Conservation (phyloP, 202 grass and related monocot genomes). For the Bolboschoenoplectus hybrid region DNA sequence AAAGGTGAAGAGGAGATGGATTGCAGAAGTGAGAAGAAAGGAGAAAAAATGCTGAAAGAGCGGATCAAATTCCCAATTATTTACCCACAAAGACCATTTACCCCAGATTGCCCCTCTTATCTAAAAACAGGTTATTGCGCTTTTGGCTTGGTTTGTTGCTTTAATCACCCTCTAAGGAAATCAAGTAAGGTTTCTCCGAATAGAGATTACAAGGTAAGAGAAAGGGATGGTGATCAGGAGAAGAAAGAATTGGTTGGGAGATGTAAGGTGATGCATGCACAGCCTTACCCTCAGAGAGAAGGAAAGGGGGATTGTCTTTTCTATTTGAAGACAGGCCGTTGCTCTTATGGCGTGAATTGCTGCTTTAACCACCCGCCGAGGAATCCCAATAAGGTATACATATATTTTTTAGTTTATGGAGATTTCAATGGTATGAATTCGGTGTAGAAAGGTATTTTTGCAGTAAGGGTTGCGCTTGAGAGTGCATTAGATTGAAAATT, state of each 20-base stretch:
- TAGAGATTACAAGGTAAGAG: not conserved
- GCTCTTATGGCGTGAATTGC: slow-evolving; percentile 45
- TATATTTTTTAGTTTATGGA: not conserved
- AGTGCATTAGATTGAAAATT: slow-evolving; percentile 2
- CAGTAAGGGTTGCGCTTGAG: not conserved
- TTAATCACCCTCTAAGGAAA: slow-evolving; percentile 49
- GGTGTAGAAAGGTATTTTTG: not conserved
- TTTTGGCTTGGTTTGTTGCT: slow-evolving; percentile 43
- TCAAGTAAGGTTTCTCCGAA: not conserved
- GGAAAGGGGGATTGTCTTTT: slow-evolving; percentile 45
- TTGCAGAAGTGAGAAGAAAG: not conserved
- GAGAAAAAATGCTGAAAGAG: slow-evolving; percentile 1
- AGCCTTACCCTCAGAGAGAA: slow-evolving; percentile 53
- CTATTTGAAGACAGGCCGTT: slow-evolving; percentile 52
- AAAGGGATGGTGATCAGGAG: not conserved
- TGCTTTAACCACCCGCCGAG: slow-evolving; percentile 48
- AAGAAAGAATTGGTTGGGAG: slow-evolving; percentile 19
- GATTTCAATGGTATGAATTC: not conserved
- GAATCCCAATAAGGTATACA: slow-evolving; percentile 1
- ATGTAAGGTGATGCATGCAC: slow-evolving; percentile 35
- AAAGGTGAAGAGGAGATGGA: not conserved
- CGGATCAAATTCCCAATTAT: slow-evolving; percentile 35
- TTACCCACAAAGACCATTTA: slow-evolving; percentile 56
- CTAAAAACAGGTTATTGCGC: slow-evolving; percentile 49
- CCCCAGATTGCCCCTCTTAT: slow-evolving; percentile 49